A percentile compares a stretch with the other conserved stretches of the same genome.
These are phyloP conservation scores for Galerina sulciceps DNA, from an alignment of 768 basidiomycete species.

Conservation along the genomic window DNA sequence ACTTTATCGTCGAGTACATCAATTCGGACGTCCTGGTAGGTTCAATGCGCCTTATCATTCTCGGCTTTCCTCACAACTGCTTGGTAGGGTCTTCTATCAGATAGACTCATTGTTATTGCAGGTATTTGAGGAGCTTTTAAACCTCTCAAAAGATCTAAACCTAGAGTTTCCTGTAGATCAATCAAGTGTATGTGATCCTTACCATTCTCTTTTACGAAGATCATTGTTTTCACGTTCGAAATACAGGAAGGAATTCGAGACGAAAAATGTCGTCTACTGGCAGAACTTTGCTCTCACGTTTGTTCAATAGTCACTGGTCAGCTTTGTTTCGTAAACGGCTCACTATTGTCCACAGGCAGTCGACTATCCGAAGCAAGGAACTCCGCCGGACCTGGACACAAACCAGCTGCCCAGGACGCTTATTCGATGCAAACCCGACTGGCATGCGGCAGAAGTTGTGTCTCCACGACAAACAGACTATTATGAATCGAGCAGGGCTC, in stretches of 20 bases:
- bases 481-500: slow-evolving; percentile 71
- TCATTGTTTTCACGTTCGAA: background rate
- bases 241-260: slow-evolving; percentile 66
- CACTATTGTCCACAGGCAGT: slow-evolving; percentile 54
- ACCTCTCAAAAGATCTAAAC: background rate
- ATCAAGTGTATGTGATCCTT: slow-evolving; percentile 52
- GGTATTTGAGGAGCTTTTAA: slow-evolving; percentile 40
- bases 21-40: slow-evolving; percentile 79
- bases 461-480: slow-evolving; percentile 62
- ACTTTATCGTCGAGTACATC: slow-evolving; percentile 86
- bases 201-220: background rate
- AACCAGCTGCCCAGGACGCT: slow-evolving; percentile 52
- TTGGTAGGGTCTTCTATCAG: slow-evolving; percentile 67
- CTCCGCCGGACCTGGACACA: slow-evolving; percentile 56
- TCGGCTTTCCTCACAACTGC: background rate
- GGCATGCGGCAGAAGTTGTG: slow-evolving; percentile 68
- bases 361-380: slow-evolving; percentile 82
- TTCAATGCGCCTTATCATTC: background rate
- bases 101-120: slow-evolving; percentile 71
- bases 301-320: background rate
- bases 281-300: slow-evolving; percentile 61
- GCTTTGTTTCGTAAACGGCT: background rate
- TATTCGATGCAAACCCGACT: slow-evolving; percentile 78
- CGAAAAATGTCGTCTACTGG: slow-evolving; percentile 56
- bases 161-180: slow-evolving; percentile 52